Evolutionary conservation across 2,329 filamentous ascomycete species (phyloP).

Genomic region (Cladobotryum protrusum): DNA sequence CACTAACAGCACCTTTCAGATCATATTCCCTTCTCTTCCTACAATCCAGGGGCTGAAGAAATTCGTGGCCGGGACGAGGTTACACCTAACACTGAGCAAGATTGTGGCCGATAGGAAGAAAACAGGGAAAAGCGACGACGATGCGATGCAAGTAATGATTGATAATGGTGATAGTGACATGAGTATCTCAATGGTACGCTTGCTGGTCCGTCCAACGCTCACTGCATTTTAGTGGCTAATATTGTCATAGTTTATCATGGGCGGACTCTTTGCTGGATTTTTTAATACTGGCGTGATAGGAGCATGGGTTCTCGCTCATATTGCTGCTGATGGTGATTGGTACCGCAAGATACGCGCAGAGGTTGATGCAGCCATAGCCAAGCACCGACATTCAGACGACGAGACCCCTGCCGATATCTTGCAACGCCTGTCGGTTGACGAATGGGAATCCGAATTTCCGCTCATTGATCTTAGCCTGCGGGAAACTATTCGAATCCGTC

Average conservation of each 20-base stretch:
- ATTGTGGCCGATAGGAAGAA: slow-evolving; percentile 41
- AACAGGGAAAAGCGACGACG: slow-evolving; percentile 36
- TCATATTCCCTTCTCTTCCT: slow-evolving; percentile 50
- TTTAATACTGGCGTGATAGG: slow-evolving; percentile 51
- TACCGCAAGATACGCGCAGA: slow-evolving; percentile 38
- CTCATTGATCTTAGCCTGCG: slow-evolving; percentile 44
- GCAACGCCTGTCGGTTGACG: slow-evolving; percentile 39
- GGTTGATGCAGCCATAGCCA: slow-evolving; percentile 37
- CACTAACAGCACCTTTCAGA: slow-evolving; percentile 32
- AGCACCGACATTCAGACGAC: slow-evolving; percentile 28
- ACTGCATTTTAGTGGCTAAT: background rate
- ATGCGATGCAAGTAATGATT: slow-evolving; percentile 48
- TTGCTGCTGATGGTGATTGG: slow-evolving; percentile 43
- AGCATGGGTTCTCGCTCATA: slow-evolving; percentile 45
- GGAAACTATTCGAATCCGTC: slow-evolving; percentile 47
- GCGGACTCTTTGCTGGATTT: slow-evolving; percentile 48
- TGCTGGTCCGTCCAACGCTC: background rate
- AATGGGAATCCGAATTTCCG: slow-evolving; percentile 52
- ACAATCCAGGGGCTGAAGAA: slow-evolving; percentile 37
- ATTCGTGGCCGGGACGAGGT: slow-evolving; percentile 37
- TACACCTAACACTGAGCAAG: slow-evolving; percentile 45
- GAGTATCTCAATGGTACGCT: slow-evolving; percentile 36
- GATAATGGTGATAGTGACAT: slow-evolving; percentile 42
- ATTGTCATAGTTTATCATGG: slow-evolving; percentile 39
- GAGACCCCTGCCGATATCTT: slow-evolving; percentile 33